phyloP scores from a whole-genome alignment of 2,329 filamentous ascomycete genomes.

The Grosmannia huntii region DNA sequence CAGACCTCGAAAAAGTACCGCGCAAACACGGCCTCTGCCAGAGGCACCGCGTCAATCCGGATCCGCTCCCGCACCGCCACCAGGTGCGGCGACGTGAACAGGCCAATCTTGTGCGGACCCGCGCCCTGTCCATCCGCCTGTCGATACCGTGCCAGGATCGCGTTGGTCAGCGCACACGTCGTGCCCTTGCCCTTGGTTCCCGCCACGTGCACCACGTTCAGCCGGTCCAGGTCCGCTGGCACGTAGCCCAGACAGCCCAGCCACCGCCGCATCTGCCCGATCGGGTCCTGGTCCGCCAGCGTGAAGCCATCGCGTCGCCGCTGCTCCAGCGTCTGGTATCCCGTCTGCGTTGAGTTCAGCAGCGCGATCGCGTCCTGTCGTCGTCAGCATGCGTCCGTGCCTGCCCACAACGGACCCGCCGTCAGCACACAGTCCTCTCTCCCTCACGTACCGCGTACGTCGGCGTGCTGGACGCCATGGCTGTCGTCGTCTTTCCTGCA shows the following conservation, averaged over 20 bases:
- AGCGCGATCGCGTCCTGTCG: conserved; percentile 68
- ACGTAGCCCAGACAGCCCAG: conserved; percentile 64
- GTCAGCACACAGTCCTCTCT: background rate
- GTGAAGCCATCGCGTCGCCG: conserved; percentile 61
- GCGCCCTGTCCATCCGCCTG: conserved; percentile 8
- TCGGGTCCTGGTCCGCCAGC: conserved; percentile 41
- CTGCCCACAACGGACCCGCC: no score
- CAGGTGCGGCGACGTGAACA: conserved; percentile 59
- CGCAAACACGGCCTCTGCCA: conserved; percentile 46
- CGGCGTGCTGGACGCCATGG: background rate
- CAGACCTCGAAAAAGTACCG: conserved; percentile 57
- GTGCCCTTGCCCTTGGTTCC: conserved; percentile 70
- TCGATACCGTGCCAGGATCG: conserved; percentile 44
- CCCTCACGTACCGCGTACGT: background rate
- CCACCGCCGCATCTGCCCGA: conserved; percentile 71
- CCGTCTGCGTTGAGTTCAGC: conserved; percentile 84
- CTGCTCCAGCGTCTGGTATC: conserved; percentile 67
- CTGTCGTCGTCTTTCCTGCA: no score
- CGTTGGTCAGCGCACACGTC: conserved; percentile 55
- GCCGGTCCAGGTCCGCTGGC: conserved; percentile 37
- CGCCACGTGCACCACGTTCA: conserved; percentile 58
- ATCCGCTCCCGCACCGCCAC: conserved; percentile 56
- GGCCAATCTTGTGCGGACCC: conserved; percentile 36
- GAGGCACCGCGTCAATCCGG: conserved; percentile 43
- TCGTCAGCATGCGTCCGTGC: background rate